A percentile compares a stretch with the other conserved stretches of the same genome.
These are phyloP conservation scores for Phialophora tarda DNA, from an alignment of 2,329 filamentous ascomycete species.

Conservation along the genomic window DNA sequence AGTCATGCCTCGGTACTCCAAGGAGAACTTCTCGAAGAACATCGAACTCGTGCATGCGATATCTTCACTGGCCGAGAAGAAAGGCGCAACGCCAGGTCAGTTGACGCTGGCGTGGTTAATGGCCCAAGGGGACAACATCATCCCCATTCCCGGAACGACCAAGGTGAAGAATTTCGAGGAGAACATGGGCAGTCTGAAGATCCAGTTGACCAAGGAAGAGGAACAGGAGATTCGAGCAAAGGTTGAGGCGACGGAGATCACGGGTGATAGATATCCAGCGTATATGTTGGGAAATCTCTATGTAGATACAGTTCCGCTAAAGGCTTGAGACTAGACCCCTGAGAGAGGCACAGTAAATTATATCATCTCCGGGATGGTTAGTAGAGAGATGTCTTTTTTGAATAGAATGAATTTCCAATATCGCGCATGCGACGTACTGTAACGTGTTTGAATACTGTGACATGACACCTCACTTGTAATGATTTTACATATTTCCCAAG, in stretches of 20 bases:
- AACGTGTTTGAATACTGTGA: too few relatives aligned
- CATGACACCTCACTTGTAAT: too few relatives aligned
- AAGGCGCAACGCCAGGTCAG: slow-evolving; percentile 53
- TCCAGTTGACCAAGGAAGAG: slow-evolving; percentile 52
- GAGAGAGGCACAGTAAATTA: not conserved
- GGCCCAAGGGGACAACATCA: slow-evolving; percentile 46
- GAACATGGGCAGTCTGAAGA: slow-evolving; percentile 38
- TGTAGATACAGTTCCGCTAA: slow-evolving; percentile 12
- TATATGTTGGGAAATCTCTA: slow-evolving; percentile 14
- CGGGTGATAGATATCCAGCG: slow-evolving; percentile 7
- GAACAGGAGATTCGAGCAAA: slow-evolving; percentile 58
- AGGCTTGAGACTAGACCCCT: not conserved
- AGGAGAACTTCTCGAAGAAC: slow-evolving; percentile 57
- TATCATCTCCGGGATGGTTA: too few relatives aligned
- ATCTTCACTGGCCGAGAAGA: slow-evolving; percentile 52
- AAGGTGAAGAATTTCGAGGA: slow-evolving; percentile 42
- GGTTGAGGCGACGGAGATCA: slow-evolving; percentile 40
- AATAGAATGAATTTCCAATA: too few relatives aligned
- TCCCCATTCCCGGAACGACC: slow-evolving; percentile 52
- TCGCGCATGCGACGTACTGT: too few relatives aligned
- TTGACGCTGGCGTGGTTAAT: slow-evolving; percentile 58
- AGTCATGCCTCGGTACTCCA: slow-evolving; percentile 56
- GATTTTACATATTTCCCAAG: too few relatives aligned
- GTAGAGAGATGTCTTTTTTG: too few relatives aligned
- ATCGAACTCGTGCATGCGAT: slow-evolving; percentile 55